Conservation (phyloP, 2,329 filamentous ascomycete species). For the Alternaria solani region DNA sequence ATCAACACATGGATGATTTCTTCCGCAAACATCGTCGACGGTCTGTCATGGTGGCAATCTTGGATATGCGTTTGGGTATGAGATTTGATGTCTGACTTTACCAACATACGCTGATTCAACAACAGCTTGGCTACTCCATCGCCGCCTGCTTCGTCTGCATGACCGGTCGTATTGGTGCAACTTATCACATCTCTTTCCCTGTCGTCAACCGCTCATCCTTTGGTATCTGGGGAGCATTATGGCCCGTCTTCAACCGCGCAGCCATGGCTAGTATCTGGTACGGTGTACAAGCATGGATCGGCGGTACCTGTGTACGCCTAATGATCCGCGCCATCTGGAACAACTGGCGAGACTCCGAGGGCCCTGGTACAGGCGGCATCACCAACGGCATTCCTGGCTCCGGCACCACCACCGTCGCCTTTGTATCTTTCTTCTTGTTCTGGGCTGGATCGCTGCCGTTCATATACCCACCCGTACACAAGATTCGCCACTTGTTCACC, state of each 20-base stretch:
- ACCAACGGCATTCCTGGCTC: conserved; percentile 73
- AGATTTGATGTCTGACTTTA: neutral
- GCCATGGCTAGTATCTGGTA: conserved; percentile 90
- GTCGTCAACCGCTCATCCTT: conserved; percentile 81
- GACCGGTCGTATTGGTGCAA: conserved; percentile 84
- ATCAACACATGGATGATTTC: conserved; percentile 93
- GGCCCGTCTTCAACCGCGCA: conserved; percentile 90
- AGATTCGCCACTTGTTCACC: conserved; percentile 89
- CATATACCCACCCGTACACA: conserved; percentile 88
- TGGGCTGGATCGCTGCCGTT: conserved; percentile 82
- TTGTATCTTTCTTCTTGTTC: conserved; percentile 85
- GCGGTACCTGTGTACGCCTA: conserved; percentile 79
- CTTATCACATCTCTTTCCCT: conserved; percentile 89
- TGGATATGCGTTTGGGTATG: conserved; percentile 73
- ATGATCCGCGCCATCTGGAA: conserved; percentile 90
- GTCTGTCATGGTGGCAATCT: conserved; percentile 90
- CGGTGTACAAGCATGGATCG: conserved; percentile 85
- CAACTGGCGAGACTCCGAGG: conserved; percentile 61
- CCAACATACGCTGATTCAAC: conserved; percentile 8
- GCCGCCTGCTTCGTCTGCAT: conserved; percentile 73
- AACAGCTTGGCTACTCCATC: conserved; percentile 74
- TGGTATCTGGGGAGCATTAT: conserved; percentile 87
- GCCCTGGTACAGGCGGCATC: conserved; percentile 54
- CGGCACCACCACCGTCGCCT: conserved; percentile 78
- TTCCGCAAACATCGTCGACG: conserved; percentile 78